These are phyloP conservation scores for Podospora pseudoanserina DNA, from an alignment of 495 filamentous ascomycete genomes.

Conservation along the genomic window DNA sequence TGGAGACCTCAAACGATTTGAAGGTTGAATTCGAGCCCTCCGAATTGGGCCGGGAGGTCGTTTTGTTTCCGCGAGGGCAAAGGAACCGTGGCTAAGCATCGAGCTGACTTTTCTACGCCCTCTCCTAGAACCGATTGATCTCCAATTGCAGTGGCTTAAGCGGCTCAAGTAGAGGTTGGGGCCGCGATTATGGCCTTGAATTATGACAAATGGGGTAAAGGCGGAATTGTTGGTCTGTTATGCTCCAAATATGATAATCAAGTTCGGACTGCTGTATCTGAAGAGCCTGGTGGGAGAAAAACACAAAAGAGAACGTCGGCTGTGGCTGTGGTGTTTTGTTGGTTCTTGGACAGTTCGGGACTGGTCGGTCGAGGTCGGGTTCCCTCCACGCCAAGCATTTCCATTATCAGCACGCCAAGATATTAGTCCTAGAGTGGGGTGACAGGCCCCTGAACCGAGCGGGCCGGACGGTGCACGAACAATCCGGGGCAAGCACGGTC, in stretches of 20 bases:
- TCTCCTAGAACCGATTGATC: neutral
- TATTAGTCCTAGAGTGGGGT: neutral
- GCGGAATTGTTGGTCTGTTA: neutral
- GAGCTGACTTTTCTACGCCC: conserved; percentile 6
- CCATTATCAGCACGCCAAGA: neutral
- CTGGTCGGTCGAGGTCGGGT: conserved; percentile 8
- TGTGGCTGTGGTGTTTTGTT: conserved; percentile 8
- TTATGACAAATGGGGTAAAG: neutral
- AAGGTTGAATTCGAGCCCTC: neutral
- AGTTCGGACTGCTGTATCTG: neutral
- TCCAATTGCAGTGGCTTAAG: neutral
- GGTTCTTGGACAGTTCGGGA: neutral
- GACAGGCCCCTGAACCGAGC: neutral
- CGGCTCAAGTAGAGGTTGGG: neutral
- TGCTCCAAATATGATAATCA: neutral
- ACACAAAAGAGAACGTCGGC: neutral
- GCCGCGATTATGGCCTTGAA: neutral
- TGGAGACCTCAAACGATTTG: neutral
- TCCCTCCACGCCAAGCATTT: conserved; percentile 19
- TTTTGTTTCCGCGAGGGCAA: neutral
- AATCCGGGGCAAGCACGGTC: neutral
- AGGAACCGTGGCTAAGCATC: conserved; percentile 10
- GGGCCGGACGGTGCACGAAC: neutral
- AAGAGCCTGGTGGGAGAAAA: neutral
- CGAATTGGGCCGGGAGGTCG: neutral